Conservation (phyloP, 1,284 basidiomycete species). For the Malassezia pachydermatis region DNA sequence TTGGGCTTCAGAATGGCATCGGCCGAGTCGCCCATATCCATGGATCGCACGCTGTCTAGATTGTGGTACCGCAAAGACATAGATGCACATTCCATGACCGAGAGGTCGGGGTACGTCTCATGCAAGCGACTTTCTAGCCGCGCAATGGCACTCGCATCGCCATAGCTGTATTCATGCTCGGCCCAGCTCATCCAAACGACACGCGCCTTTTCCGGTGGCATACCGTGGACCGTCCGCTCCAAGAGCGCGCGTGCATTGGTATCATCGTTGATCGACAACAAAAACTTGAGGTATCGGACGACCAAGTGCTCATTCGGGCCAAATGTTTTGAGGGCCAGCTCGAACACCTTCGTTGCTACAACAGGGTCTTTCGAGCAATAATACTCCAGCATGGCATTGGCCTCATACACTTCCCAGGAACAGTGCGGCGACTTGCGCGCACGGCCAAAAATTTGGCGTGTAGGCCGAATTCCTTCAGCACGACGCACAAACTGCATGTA, state of each 20-base stretch:
- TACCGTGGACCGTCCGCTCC: slow-evolving; percentile 71
- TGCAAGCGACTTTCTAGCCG: slow-evolving; percentile 79
- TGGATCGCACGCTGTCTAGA: slow-evolving; percentile 75
- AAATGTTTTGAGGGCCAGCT: slow-evolving; percentile 80
- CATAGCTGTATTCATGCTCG: slow-evolving; percentile 86
- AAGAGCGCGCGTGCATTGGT: slow-evolving; percentile 91
- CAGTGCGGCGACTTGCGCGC: slow-evolving; percentile 74
- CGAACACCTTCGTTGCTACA: slow-evolving; percentile 84
- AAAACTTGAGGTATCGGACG: slow-evolving; percentile 76
- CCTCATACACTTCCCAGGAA: slow-evolving; percentile 88
- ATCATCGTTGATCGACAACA: slow-evolving; percentile 89
- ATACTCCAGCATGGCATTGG: slow-evolving; percentile 81
- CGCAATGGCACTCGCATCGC: slow-evolving; percentile 75
- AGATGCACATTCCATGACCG: slow-evolving; percentile 80
- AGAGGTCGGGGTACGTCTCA: slow-evolving; percentile 76
- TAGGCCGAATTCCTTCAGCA: slow-evolving; percentile 71
- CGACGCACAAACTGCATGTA: slow-evolving; percentile 84
- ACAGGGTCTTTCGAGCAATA: slow-evolving; percentile 76
- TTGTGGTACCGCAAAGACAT: slow-evolving; percentile 77
- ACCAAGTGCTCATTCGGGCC: slow-evolving; percentile 67
- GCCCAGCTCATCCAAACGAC: slow-evolving; percentile 93
- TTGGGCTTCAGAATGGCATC: neutral
- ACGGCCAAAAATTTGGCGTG: slow-evolving; percentile 68
- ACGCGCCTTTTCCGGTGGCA: slow-evolving; percentile 68
- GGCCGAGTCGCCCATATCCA: slow-evolving; percentile 63